These are phyloP conservation scores for Salix caprea DNA, from an alignment of 345 rosid species.

Conservation along the genomic window DNA sequence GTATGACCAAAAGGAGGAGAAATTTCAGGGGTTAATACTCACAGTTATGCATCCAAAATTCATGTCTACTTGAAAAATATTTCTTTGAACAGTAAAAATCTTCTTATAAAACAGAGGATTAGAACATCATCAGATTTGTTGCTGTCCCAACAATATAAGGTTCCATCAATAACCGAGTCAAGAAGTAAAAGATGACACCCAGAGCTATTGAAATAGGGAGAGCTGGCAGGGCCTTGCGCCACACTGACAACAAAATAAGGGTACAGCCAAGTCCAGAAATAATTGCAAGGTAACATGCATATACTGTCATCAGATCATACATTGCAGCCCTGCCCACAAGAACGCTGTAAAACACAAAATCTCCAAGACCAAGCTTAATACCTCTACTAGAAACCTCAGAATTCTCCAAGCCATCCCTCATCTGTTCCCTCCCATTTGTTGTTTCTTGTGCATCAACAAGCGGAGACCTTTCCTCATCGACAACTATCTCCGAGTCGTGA, in stretches of 20 bases:
- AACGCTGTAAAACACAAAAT: constrained; percentile 95
- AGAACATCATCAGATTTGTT: constrained; percentile 81
- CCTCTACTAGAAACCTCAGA: constrained; percentile 38
- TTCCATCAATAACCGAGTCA: constrained; percentile 87
- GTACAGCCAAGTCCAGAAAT: constrained; percentile 98
- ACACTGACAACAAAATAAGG: constrained; percentile 78
- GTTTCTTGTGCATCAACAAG: constrained; percentile 55
- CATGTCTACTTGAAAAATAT: background rate
- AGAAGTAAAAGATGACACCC: constrained; percentile 86
- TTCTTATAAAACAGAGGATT: constrained; percentile 1
- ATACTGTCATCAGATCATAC: constrained; percentile 97
- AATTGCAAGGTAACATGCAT: constrained; percentile 93
- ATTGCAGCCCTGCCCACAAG: constrained; percentile 98
- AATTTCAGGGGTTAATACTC: background rate
- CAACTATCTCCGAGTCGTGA: constrained; percentile 37
- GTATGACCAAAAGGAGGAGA: background rate
- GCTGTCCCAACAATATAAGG: constrained; percentile 81
- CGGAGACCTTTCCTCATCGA: constrained; percentile 78
- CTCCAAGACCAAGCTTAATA: constrained; percentile 92
- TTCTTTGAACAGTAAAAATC: background rate
- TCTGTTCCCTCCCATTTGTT: constrained; percentile 38
- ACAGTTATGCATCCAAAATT: background rate
- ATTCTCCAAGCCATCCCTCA: constrained; percentile 27
- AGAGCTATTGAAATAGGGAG: constrained; percentile 87
- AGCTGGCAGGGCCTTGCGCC: constrained; percentile 83